Conservation (phyloP, 306 rosid genomes). For the Mimosa bimucronata region DNA sequence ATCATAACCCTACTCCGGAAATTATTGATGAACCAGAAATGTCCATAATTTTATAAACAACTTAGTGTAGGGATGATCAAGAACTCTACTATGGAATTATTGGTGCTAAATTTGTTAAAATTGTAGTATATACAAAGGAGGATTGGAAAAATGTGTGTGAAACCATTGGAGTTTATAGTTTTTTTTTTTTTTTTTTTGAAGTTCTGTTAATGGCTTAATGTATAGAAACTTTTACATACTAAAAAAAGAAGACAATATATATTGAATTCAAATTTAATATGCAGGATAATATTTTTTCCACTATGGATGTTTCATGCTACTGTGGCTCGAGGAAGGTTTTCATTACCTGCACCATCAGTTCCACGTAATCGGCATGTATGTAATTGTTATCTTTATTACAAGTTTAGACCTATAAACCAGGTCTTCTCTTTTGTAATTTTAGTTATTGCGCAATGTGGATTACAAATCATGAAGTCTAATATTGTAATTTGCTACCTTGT, state of each 20-base stretch:
- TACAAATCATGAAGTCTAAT: not conserved
- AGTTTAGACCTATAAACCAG: constrained; percentile 1
- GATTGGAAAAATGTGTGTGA: constrained; percentile 10
- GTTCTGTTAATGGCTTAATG: not conserved
- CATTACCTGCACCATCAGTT: constrained; percentile 95
- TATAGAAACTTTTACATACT: constrained; percentile 7
- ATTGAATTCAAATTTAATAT: constrained; percentile 30
- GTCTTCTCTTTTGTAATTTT: not conserved
- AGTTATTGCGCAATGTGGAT: not conserved
- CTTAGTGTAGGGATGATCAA: constrained; percentile 8
- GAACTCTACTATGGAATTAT: constrained; percentile 11
- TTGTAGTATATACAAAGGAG: not conserved
- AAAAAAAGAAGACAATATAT: constrained; percentile 16
- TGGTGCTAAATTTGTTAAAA: constrained; percentile 1
- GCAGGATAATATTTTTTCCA: constrained; percentile 84
- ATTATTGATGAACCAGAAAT: not conserved
- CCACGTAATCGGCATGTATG: constrained; percentile 94
- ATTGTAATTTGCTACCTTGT: constrained; percentile 4
- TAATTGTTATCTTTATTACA: constrained; percentile 32
- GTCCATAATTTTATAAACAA: constrained; percentile 8
- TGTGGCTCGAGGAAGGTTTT: constrained; percentile 98
- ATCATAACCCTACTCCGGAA: not conserved
- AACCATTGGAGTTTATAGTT: not conserved
- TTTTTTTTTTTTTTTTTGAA: not conserved
- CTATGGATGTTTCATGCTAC: constrained; percentile 93